Evolutionary conservation across 2,329 filamentous ascomycete genomes (phyloP).

Genomic region (Pleomassaria siparia): DNA sequence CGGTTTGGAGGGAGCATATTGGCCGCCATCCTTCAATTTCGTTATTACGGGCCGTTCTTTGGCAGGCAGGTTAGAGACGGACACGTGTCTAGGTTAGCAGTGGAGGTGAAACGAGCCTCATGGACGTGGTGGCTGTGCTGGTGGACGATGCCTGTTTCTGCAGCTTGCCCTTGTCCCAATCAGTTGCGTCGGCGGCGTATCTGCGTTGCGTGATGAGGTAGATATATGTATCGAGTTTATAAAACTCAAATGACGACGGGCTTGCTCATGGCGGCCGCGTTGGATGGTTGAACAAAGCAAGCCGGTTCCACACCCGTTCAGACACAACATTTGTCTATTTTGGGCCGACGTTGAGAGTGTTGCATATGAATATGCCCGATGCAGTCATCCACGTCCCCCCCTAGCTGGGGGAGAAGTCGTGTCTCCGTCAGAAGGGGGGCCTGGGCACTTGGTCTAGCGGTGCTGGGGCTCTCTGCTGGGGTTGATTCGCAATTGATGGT

Average conservation of each 20-base stretch:
- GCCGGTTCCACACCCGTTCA: background rate
- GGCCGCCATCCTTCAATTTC: constrained; percentile 13
- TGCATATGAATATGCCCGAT: background rate
- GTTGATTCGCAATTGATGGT: background rate
- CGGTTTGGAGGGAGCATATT: constrained; percentile 10
- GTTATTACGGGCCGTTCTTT: constrained; percentile 5
- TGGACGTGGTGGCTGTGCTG: constrained; percentile 9
- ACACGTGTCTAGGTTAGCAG: constrained; percentile 16
- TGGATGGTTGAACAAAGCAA: too few relatives aligned
- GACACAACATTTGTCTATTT: constrained; percentile 7
- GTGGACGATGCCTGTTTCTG: constrained; percentile 1
- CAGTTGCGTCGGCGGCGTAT: constrained; percentile 3
- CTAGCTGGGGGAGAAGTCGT: background rate
- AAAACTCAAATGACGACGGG: constrained; percentile 2
- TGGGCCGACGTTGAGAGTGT: background rate
- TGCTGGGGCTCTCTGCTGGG: constrained; percentile 7
- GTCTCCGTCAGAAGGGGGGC: constrained; percentile 1
- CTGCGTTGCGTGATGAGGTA: constrained; percentile 6
- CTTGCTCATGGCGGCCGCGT: constrained; percentile 7
- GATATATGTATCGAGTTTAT: too few relatives aligned
- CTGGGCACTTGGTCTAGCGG: constrained; percentile 4
- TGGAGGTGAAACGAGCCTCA: constrained; percentile 14
- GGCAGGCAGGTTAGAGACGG: constrained; percentile 7
- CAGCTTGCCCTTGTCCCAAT: background rate
- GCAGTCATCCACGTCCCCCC: background rate